Evolutionary conservation across 371 early-diverging fungal species (phyloP), one percentile per base, ranked within the genome.

Genomic region (Amoeboradix gromovi): DNA sequence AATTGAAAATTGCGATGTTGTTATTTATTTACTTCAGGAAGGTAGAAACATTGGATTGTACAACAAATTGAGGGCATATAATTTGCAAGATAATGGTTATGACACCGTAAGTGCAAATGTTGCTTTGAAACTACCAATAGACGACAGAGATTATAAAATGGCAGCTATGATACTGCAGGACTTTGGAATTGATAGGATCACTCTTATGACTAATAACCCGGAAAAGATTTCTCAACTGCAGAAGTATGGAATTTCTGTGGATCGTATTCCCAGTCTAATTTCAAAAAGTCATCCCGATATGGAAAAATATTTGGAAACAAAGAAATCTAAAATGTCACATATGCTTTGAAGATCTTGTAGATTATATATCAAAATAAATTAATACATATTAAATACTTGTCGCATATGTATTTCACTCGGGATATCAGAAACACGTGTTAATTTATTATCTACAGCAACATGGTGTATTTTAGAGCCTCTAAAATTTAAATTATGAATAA

Each of bases 31-130:
- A 74, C 82, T 88, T 67, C 96, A 95, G 76, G 96, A 95, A 75
- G 96, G 96, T 66, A 82, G 96, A 66, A 90, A 90, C 28, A 95
- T 95, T 72, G 96, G 96, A 0, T 75, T 95, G 69, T 74, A 83
- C 66, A 91, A 93, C 67, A 95, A 95, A 74, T 77, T 95, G 72
- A 87, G 89, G 73, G 96, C 96, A 1, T 95, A 95, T 74, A 95
- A 95, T 74, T 78, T 95, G 65, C 91, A 91, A 73, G 96, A 95
- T 75, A 77, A 87, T 67, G 96, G 96, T 28, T 87, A 90, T 73
- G 94, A 95, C 74, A 95, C 96, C 0, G 87, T 91, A 28, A 84
- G 86, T 68, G 94, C 96, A 66, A 95, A 95, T 74, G 73, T 92
- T 1, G 71, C 88, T 67, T 79, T 95, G 31, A 84, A 87, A 70